Evolutionary conservation across 331 rosid species (phyloP).

Genomic region (Telfairia occidentalis): DNA sequence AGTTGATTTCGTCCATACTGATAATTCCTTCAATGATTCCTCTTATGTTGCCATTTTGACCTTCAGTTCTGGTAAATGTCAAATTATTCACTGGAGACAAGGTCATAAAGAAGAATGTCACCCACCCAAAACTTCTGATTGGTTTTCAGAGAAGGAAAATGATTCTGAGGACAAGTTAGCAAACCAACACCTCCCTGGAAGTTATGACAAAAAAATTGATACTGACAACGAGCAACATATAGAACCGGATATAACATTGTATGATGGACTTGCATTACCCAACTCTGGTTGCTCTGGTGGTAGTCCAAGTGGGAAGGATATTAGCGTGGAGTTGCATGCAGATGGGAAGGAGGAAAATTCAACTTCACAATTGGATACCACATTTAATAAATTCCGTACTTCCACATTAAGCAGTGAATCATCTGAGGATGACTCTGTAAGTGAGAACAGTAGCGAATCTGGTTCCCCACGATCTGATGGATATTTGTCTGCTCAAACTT

Average conservation of each 20-base stretch:
- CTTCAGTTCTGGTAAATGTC: constrained; percentile 79
- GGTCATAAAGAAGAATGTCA: constrained; percentile 80
- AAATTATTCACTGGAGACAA: constrained; percentile 85
- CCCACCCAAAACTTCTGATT: constrained; percentile 25
- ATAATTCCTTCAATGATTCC: not conserved
- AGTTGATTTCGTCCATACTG: not conserved
- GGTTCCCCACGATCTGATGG: constrained; percentile 48
- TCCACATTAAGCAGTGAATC: constrained; percentile 31
- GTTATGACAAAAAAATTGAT: not conserved
- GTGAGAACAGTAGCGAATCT: constrained; percentile 45
- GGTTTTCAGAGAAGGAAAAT: constrained; percentile 15
- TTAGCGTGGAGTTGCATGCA: not conserved
- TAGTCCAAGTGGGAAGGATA: not conserved
- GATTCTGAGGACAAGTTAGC: constrained; percentile 24
- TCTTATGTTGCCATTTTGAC: constrained; percentile 11
- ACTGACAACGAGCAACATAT: not conserved
- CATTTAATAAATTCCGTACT: constrained; percentile 69
- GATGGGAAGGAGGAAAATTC: constrained; percentile 3
- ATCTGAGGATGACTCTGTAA: constrained; percentile 57
- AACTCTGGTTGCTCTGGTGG: not conserved
- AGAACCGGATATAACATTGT: not conserved
- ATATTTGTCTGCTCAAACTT: constrained; percentile 24
- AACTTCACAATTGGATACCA: constrained; percentile 36
- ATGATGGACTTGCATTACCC: not conserved
- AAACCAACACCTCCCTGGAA: constrained; percentile 18